Conservation (phyloP, 495 filamentous ascomycete genomes). For the Hyaloscypha bicolor region DNA sequence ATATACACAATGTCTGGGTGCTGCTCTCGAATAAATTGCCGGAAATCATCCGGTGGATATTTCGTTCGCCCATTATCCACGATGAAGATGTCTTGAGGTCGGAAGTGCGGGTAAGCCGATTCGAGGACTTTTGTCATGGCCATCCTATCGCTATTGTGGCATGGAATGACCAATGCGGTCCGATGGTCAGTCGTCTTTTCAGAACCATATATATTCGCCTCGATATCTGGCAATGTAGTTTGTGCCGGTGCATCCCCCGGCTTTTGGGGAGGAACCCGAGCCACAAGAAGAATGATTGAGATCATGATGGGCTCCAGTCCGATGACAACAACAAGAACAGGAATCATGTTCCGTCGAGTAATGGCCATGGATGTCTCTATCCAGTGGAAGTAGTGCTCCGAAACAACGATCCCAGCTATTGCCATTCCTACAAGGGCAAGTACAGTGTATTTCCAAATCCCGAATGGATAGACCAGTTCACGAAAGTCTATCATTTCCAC, state of each 20-base stretch:
- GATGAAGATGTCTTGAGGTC: conserved; percentile 25
- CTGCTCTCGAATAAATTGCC: conserved; percentile 22
- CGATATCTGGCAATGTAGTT: too few relatives aligned
- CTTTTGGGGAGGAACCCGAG: neutral
- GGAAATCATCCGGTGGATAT: conserved; percentile 22
- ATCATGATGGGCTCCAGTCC: conserved; percentile 12
- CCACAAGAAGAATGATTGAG: conserved; percentile 5
- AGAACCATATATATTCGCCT: too few relatives aligned
- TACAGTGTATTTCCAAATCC: conserved; percentile 15
- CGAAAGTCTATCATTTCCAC: too few relatives aligned
- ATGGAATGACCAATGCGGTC: conserved; percentile 24
- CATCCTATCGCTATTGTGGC: conserved; percentile 17
- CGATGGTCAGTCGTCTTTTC: too few relatives aligned
- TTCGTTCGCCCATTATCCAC: conserved; percentile 33
- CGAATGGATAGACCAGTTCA: neutral
- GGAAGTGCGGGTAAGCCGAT: conserved; percentile 22
- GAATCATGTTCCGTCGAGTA: conserved; percentile 4
- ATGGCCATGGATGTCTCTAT: conserved; percentile 14
- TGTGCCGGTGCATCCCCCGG: too few relatives aligned
- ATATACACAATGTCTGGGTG: conserved; percentile 32
- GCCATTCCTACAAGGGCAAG: neutral
- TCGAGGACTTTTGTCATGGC: conserved; percentile 18
- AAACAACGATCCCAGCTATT: conserved; percentile 10
- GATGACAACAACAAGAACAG: conserved; percentile 10
- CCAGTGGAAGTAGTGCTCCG: conserved; percentile 10